Evolutionary conservation across 768 basidiomycete species (phyloP), one percentile per base, ranked within the genome.

Genomic region (Lanmaoa pseudosensibilis): DNA sequence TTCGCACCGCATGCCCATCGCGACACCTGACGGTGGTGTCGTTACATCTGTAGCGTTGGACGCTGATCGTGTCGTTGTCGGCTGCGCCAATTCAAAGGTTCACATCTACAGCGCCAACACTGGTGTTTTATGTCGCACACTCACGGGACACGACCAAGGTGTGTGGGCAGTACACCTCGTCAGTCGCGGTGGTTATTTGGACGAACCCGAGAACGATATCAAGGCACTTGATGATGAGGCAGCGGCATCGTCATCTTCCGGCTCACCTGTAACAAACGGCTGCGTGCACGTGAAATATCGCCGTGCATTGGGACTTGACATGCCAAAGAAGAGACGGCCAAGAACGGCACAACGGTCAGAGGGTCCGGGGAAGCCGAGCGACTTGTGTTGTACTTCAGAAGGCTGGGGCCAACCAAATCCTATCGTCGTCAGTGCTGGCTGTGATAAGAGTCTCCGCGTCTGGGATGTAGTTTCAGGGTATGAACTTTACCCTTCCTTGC

Each of bases 151-250:
- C 70, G 86, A 88, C 16, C 74, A 80, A 21, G 95, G 95, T n/a
- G 94, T 97, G 1, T 98, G 95, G 95, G 88, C 90, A 15, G 83
- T 97, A 15, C 84, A 86, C 52, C 80, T 98, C 27, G 84, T 95
- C 47, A 81, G 82, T 25, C 79, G 81, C 40, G 86, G 87, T n/a
- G 87, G 86, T 1, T 65, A 68, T 48, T 77, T 73, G 73, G 65
- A 70, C 32, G 64, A 59, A 46, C 49, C 50, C 36, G 61, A 56
- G 38, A 40, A 47, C 4, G 46, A 58, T 44, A 54, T 38, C 38
- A 55, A 59, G 25, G 48, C 34, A 18, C 16, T 43, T 15, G 21
- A 46, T 21, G 58, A 68, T 18, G 57, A 61, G 4, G 45, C 55
- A 44, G 41, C 36, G 6, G 9, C 43, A 13, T 36, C 51, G 2